Conservation (phyloP, 345 rosid species). For the Laguncularia racemosa region DNA sequence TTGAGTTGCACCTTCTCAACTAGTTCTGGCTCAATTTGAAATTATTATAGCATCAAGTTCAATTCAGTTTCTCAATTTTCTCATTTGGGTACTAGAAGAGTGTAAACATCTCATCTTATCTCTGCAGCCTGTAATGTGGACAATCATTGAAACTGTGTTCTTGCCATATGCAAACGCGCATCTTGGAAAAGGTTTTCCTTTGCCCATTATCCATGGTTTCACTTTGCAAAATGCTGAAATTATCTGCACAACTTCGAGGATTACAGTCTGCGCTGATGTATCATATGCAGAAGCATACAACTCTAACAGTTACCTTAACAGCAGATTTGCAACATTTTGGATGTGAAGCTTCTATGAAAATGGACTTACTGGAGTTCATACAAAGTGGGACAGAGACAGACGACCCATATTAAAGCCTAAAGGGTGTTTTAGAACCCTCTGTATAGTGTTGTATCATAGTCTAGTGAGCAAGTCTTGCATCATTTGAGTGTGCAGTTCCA, state of each 20-base stretch:
- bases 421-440: background rate
- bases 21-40: too few relatives aligned
- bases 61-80: too few relatives aligned
- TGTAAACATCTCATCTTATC: background rate
- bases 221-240: conserved; percentile 60
- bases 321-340: too few relatives aligned
- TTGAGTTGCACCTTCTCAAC: too few relatives aligned
- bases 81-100: too few relatives aligned
- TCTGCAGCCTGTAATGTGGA: conserved; percentile 92
- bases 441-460: conserved; percentile 3
- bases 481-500: too few relatives aligned
- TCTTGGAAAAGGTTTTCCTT: conserved; percentile 69
- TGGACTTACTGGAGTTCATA: too few relatives aligned
- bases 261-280: conserved; percentile 63
- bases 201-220: conserved; percentile 86
- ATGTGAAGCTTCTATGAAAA: too few relatives aligned
- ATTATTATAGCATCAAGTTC: too few relatives aligned
- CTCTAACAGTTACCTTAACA: background rate
- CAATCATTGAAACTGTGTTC: conserved; percentile 71
- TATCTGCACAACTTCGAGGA: conserved; percentile 39
- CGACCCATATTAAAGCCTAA: too few relatives aligned
- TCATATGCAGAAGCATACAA: conserved; percentile 31
- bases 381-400: too few relatives aligned
- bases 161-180: conserved; percentile 72
- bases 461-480: too few relatives aligned